Percentiles rank a stretch among this genome's conserved stretches.
Evolutionary conservation across 2,329 filamentous ascomycete species (phyloP).

Genomic region (Aspergillus sp.): DNA sequence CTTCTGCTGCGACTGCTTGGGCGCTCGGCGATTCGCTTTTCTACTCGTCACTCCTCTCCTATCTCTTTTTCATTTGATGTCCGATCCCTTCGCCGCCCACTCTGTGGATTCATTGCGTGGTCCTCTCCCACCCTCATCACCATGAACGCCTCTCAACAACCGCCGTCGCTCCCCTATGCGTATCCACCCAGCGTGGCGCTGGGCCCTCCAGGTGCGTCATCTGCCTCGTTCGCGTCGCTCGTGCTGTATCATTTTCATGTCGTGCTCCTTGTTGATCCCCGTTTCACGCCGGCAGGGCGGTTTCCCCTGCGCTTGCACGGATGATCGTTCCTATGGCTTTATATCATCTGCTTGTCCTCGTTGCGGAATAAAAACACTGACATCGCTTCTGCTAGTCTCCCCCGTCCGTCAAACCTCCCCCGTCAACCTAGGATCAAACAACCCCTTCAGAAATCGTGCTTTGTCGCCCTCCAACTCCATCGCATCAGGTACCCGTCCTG

Average conservation of each 20-base stretch:
- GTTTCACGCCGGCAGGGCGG: conserved; percentile 19
- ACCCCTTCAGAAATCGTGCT: conserved; percentile 50
- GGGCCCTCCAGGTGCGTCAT: conserved; percentile 33
- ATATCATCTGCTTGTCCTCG: conserved; percentile 2
- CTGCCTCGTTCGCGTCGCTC: conserved; percentile 6
- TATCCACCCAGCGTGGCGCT: conserved; percentile 33
- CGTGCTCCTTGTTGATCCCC: conserved; percentile 2
- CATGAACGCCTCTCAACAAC: conserved; percentile 30
- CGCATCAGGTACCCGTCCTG: conserved; percentile 28
- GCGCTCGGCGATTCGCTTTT: conserved; percentile 3
- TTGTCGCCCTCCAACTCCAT: conserved; percentile 36
- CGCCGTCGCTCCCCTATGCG: conserved; percentile 26
- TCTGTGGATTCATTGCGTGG: conserved; percentile 9
- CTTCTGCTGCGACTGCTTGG: background rate
- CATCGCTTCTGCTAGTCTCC: conserved; percentile 11
- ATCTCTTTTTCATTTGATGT: conserved; percentile 12
- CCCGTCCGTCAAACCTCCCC: conserved; percentile 33
- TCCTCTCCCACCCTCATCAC: conserved; percentile 19
- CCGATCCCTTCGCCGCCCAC: conserved; percentile 10
- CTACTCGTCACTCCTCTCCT: conserved; percentile 7
- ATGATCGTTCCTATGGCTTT: conserved; percentile 13
- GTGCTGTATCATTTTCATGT: conserved; percentile 4
- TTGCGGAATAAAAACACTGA: conserved; percentile 6
- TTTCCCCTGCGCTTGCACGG: conserved; percentile 12
- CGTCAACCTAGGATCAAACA: conserved; percentile 45